Conservation (phyloP, 805 yeast species). For the Starmerella geochares region DNA sequence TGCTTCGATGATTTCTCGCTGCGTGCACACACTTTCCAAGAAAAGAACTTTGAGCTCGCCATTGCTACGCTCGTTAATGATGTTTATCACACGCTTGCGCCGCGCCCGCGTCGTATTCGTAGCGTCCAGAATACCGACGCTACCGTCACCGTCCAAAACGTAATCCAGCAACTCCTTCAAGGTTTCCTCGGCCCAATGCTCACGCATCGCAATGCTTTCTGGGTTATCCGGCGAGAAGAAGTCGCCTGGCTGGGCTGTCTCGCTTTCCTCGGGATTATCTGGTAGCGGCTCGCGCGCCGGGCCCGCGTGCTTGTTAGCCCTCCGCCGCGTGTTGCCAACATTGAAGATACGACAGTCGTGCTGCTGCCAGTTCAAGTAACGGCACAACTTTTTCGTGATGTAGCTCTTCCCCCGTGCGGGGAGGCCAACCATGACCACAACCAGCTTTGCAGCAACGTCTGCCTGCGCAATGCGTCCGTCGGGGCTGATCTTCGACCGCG, state of each 20-base stretch:
- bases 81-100: slow-evolving; percentile 48
- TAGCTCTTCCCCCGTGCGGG: slow-evolving; percentile 49
- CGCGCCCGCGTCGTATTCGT: slow-evolving; percentile 74
- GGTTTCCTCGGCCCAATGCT: slow-evolving; percentile 95
- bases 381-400: slow-evolving; percentile 77
- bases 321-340: slow-evolving; percentile 88
- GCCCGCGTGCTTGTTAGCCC: slow-evolving; percentile 50
- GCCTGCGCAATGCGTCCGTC: slow-evolving; percentile 39
- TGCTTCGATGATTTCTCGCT: slow-evolving; percentile 64
- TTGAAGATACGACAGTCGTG: slow-evolving; percentile 84
- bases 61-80: slow-evolving; percentile 33
- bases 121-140: slow-evolving; percentile 90
- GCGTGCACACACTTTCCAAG: slow-evolving; percentile 80
- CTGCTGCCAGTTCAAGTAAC: slow-evolving; percentile 89
- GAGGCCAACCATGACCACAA: slow-evolving; percentile 88
- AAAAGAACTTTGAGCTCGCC: slow-evolving; percentile 61
- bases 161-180: slow-evolving; percentile 73
- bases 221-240: slow-evolving; percentile 77
- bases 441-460: slow-evolving; percentile 74
- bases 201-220: slow-evolving; percentile 56
- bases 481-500: slow-evolving; percentile 67
- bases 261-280: slow-evolving; percentile 4
- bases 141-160: slow-evolving; percentile 67
- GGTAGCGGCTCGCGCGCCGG: slow-evolving; percentile 55
- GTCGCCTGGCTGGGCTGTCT: slow-evolving; percentile 54